A percentile compares a stretch with the other conserved stretches of the same genome.
Conservation (phyloP, 1,284 basidiomycete species). For the Paramarasmius palmivorus region DNA sequence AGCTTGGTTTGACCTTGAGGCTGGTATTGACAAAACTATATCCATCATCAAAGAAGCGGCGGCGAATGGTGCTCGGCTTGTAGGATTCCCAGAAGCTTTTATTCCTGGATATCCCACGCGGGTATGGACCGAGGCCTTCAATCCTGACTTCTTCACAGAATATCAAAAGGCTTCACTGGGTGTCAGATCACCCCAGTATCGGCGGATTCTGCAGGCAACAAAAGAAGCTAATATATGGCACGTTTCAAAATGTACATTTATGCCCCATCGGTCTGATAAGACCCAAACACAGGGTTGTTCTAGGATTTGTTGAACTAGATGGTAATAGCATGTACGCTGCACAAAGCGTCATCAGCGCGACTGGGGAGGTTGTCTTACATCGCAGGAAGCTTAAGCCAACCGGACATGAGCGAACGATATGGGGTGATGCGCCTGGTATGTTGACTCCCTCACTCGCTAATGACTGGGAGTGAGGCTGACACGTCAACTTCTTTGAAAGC, state of each 20-base stretch:
- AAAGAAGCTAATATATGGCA: constrained; percentile 19
- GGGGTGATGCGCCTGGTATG: constrained; percentile 21
- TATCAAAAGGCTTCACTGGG: constrained; percentile 16
- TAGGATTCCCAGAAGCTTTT: constrained; percentile 22
- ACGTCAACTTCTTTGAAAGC: background rate
- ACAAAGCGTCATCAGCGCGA: constrained; percentile 18
- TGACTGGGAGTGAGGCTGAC: background rate
- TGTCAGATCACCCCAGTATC: constrained; percentile 16
- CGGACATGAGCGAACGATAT: constrained; percentile 22
- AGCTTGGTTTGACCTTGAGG: constrained; percentile 21
- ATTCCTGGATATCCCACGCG: constrained; percentile 22
- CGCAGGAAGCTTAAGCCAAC: constrained; percentile 23
- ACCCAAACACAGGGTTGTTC: constrained; percentile 15
- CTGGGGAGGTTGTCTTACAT: constrained; percentile 18
- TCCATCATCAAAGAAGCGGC: constrained; percentile 20
- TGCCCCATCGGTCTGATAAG: background rate
- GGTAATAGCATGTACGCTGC: constrained; percentile 20
- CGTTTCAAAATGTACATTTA: background rate
- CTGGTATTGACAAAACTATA: constrained; percentile 16
- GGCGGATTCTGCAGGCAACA: constrained; percentile 13
- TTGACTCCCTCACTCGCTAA: background rate
- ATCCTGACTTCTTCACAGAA: constrained; percentile 15
- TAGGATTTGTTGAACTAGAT: constrained; percentile 19
- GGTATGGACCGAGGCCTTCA: constrained; percentile 17
- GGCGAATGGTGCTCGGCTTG: constrained; percentile 20